phyloP scores from a whole-genome alignment of 2,329 filamentous ascomycete genomes.

The Sclerotinia glacialis region DNA sequence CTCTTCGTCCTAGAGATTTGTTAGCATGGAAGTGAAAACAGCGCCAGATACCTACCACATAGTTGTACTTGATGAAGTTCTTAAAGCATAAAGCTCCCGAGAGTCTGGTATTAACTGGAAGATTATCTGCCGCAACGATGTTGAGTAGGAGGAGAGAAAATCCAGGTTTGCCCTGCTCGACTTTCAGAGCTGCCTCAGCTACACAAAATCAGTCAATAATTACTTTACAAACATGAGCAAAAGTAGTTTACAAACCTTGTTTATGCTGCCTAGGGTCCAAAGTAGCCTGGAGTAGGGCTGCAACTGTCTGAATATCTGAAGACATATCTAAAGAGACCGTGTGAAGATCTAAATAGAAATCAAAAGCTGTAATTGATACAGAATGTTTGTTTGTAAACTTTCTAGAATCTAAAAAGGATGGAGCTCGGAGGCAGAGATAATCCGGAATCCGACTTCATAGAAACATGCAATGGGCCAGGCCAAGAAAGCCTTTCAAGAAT shows the following conservation, averaged over 20 bases:
- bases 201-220: slow-evolving; percentile 28
- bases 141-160: slow-evolving; percentile 88
- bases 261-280: slow-evolving; percentile 84
- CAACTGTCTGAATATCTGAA: slow-evolving; percentile 60
- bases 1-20: slow-evolving; percentile 68
- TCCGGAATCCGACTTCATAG: slow-evolving; percentile 10
- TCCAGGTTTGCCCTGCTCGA: slow-evolving; percentile 76
- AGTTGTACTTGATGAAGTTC: slow-evolving; percentile 94
- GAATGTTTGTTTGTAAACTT: slow-evolving; percentile 24
- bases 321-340: slow-evolving; percentile 50
- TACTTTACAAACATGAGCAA: slow-evolving; percentile 33
- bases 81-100: slow-evolving; percentile 94
- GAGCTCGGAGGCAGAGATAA: slow-evolving; percentile 16
- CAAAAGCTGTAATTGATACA: slow-evolving; percentile 9
- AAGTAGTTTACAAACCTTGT: slow-evolving; percentile 63
- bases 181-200: slow-evolving; percentile 80
- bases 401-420: slow-evolving; percentile 20
- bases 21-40: slow-evolving; percentile 23
- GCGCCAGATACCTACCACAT: slow-evolving; percentile 60
- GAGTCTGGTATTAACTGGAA: slow-evolving; percentile 76
- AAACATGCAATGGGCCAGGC: neutral
- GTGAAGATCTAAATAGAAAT: slow-evolving; percentile 14
- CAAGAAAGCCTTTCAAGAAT: slow-evolving; percentile 8
- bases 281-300: slow-evolving; percentile 85
- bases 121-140: slow-evolving; percentile 74